Evolutionary conservation across 352 stramenopile genomes (phyloP).

Genomic region (Phytophthora cryptogea): DNA sequence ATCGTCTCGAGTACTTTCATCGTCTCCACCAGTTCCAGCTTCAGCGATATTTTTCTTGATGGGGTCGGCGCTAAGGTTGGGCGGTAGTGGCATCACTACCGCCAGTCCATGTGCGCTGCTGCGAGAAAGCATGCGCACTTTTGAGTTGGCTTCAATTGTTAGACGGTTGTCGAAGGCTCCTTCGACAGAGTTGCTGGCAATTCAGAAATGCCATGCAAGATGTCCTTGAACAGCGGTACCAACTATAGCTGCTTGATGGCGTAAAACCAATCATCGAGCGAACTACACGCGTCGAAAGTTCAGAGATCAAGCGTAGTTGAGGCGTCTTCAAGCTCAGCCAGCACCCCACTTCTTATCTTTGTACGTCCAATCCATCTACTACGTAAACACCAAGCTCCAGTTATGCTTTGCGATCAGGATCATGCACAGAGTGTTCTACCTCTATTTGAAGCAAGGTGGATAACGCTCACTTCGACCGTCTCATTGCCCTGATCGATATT

Average conservation of each 20-base stretch:
- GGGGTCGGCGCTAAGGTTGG: slow-evolving; percentile 4
- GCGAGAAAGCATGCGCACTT: slow-evolving; percentile 18
- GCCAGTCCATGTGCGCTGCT: slow-evolving; percentile 20
- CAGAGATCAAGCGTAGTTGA: not conserved
- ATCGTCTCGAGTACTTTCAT: slow-evolving; percentile 15
- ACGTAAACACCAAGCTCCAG: not conserved
- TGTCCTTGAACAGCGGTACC: not conserved
- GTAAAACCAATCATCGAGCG: not conserved
- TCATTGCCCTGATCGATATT: slow-evolving; percentile 3
- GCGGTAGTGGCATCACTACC: slow-evolving; percentile 15
- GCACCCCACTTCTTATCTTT: slow-evolving; percentile 10
- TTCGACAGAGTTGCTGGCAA: slow-evolving; percentile 14
- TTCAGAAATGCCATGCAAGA: slow-evolving; percentile 6
- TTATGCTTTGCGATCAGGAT: not conserved
- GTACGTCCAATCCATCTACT: slow-evolving; percentile 7
- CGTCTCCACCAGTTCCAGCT: not conserved
- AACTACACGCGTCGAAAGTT: not conserved
- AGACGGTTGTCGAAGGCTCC: slow-evolving; percentile 12
- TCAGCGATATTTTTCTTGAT: slow-evolving; percentile 1
- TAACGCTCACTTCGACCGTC: slow-evolving; percentile 13
- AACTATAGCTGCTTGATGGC: slow-evolving; percentile 5
- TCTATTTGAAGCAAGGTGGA: slow-evolving; percentile 11
- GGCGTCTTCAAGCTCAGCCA: slow-evolving; percentile 1
- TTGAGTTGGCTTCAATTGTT: slow-evolving; percentile 13
- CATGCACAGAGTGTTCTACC: not conserved